phyloP scores from a whole-genome alignment of 306 rosid species.

The Rosa persica region DNA sequence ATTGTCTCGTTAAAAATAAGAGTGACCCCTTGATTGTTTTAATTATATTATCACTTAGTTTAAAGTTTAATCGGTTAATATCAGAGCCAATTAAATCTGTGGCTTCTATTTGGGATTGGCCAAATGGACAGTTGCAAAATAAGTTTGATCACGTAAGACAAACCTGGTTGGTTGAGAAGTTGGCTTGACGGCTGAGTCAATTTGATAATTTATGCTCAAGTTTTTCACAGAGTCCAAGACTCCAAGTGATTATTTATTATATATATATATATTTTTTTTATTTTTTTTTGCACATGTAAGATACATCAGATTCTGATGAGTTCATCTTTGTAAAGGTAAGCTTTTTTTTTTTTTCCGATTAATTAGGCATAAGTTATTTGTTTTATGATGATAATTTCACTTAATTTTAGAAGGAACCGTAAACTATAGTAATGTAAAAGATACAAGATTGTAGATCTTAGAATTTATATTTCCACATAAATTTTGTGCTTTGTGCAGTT shows the following conservation, averaged over 20 bases:
- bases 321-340: background rate
- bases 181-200: background rate
- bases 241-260: background rate
- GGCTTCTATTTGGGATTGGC: slow-evolving; percentile 6
- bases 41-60: background rate
- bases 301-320: background rate
- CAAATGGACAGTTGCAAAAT: background rate
- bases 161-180: background rate
- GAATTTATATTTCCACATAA: too few relatives aligned
- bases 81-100: background rate
- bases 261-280: too few relatives aligned
- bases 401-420: too few relatives aligned
- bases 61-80: background rate
- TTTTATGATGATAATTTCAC: too few relatives aligned
- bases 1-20: background rate
- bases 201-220: background rate
- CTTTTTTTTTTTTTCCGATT: background rate
- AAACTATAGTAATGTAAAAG: too few relatives aligned
- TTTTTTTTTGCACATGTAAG: background rate
- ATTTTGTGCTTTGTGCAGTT: background rate
- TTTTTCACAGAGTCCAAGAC: background rate
- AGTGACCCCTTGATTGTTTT: background rate
- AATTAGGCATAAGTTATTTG: too few relatives aligned
- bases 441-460: background rate
- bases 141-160: background rate